A percentile compares a stretch with the other conserved stretches of the same genome.
Conservation (phyloP, 179 eudicot genomes). For the Actinidia arguta region DNA sequence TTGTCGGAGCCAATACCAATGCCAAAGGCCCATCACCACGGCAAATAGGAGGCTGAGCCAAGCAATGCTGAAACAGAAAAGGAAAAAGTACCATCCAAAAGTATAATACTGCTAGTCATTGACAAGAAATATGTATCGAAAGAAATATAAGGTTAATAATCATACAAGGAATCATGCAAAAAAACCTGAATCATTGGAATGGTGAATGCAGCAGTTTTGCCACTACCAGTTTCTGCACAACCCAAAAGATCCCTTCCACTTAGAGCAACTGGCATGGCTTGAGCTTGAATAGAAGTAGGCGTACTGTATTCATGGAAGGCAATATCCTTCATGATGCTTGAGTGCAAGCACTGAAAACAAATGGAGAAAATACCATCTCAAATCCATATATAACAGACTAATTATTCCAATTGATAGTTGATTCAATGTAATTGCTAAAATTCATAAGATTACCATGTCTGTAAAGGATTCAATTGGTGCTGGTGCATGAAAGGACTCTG, state of each 20-base stretch:
- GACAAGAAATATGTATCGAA: not conserved
- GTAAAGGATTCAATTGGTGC: constrained; percentile 56
- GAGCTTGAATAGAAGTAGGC: constrained; percentile 64
- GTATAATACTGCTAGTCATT: not conserved
- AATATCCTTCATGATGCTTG: constrained; percentile 55
- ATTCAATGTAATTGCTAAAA: not conserved
- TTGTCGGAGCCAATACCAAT: constrained; percentile 63
- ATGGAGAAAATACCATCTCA: not conserved
- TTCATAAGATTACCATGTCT: constrained; percentile 46
- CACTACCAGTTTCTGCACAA: constrained; percentile 71
- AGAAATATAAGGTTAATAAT: constrained; percentile 2
- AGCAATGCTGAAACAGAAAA: constrained; percentile 45
- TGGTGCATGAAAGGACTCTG: constrained; percentile 46
- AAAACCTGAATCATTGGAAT: constrained; percentile 65
- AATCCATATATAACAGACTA: not conserved
- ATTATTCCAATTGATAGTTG: not conserved
- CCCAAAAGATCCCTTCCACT: constrained; percentile 64
- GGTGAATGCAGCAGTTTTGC: constrained; percentile 64
- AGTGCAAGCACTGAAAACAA: constrained; percentile 41
- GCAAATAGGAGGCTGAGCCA: constrained; percentile 52
- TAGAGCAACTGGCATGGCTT: constrained; percentile 66
- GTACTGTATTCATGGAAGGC: constrained; percentile 49
- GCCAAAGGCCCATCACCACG: constrained; percentile 72
- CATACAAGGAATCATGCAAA: constrained; percentile 10
- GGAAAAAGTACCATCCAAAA: not conserved